phyloP scores from a whole-genome alignment of 495 filamentous ascomycete genomes.

The Coniosporium apollinis region DNA sequence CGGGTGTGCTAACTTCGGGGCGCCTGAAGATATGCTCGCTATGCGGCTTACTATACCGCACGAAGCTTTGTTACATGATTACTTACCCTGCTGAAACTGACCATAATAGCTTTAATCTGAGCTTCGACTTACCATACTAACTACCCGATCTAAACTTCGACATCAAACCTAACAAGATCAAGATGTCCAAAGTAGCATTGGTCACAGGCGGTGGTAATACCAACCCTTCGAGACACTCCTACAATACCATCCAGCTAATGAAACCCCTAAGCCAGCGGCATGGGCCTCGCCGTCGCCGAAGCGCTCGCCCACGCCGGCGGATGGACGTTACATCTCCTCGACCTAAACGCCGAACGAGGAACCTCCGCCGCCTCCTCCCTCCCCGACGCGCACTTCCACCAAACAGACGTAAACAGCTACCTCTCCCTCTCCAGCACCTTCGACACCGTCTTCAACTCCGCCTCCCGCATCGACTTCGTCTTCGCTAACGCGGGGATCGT shows the following conservation, averaged over 20 bases:
- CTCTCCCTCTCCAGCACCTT: constrained; percentile 12
- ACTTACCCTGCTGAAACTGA: no score
- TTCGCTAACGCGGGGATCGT: constrained; percentile 22
- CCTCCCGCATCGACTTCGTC: constrained; percentile 19
- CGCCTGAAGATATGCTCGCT: no score
- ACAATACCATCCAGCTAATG: background rate
- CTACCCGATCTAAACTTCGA: no score
- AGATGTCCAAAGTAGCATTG: constrained; percentile 7
- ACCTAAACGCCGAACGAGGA: constrained; percentile 13
- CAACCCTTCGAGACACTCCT: background rate
- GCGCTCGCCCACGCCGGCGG: constrained; percentile 11
- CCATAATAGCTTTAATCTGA: no score
- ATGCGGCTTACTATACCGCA: no score
- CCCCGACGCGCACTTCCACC: constrained; percentile 11
- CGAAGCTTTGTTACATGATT: no score
- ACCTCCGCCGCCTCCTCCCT: constrained; percentile 10
- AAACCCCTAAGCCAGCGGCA: constrained; percentile 12
- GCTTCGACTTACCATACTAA: no score
- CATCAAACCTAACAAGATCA: background rate
- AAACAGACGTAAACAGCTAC: constrained; percentile 16
- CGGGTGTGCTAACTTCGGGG: no score
- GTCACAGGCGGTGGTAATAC: constrained; percentile 10
- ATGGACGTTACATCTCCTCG: constrained; percentile 17
- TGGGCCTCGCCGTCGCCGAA: constrained; percentile 20
- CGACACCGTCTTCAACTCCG: constrained; percentile 10